These are phyloP conservation scores for Comarum palustre DNA, from an alignment of 306 rosid species.

Conservation along the genomic window DNA sequence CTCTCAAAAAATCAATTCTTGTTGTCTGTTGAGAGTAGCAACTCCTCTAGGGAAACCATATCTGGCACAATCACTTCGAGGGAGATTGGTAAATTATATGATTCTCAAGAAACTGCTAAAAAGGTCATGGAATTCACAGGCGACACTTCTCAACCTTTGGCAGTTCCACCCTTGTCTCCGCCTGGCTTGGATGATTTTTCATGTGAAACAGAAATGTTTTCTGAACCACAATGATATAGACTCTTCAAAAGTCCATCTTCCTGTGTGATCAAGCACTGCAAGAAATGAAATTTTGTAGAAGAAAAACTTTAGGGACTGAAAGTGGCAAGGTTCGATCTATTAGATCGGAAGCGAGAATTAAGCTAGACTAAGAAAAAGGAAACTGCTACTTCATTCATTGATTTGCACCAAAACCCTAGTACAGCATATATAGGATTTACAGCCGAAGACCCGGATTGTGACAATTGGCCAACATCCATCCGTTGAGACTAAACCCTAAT, in stretches of 20 bases:
- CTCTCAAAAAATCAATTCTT: conserved; percentile 53
- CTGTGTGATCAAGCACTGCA: conserved; percentile 26
- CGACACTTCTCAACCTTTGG: conserved; percentile 37
- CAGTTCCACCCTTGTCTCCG: conserved; percentile 80
- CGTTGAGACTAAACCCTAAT: too few species aligned
- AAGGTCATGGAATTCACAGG: conserved; percentile 56
- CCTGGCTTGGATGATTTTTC: conserved; percentile 45
- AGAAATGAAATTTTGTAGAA: conserved; percentile 26
- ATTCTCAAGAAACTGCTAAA: conserved; percentile 59
- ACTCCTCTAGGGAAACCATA: conserved; percentile 49
- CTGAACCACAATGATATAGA: conserved; percentile 18
- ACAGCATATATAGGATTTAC: too few species aligned
- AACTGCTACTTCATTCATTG: too few species aligned
- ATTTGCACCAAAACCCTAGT: too few species aligned
- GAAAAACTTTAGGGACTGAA: conserved; percentile 27
- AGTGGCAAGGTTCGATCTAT: background rate
- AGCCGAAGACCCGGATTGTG: too few species aligned
- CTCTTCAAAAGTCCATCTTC: conserved; percentile 28
- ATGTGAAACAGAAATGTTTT: conserved; percentile 22
- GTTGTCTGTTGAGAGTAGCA: conserved; percentile 64
- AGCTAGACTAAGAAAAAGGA: too few species aligned
- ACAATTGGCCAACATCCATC: too few species aligned
- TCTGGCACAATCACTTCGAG: conserved; percentile 50
- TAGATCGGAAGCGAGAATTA: too few species aligned
- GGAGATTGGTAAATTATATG: conserved; percentile 48